Evolutionary conservation across 1,284 basidiomycete species (phyloP).

Genomic region (Neonothopanus nambi): DNA sequence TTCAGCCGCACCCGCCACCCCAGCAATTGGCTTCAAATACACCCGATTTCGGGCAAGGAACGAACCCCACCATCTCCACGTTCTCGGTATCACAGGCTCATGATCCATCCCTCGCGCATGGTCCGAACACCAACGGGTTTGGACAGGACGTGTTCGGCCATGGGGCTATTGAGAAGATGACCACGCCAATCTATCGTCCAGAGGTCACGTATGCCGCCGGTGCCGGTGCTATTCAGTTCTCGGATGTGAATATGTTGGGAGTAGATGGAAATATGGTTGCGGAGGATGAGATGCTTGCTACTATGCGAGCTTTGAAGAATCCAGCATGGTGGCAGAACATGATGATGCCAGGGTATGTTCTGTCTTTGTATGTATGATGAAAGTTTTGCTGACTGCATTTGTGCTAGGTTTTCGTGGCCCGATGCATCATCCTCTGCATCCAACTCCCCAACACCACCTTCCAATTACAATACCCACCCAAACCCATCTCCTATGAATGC

Average conservation of each 20-base stretch:
- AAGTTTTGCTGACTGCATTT: background rate
- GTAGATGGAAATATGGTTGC: constrained; percentile 37
- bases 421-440: constrained; percentile 20
- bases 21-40: constrained; percentile 23
- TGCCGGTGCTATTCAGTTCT: constrained; percentile 41
- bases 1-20: constrained; percentile 46
- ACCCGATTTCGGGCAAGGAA: background rate
- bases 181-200: constrained; percentile 39
- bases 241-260: constrained; percentile 26
- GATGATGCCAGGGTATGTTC: constrained; percentile 78
- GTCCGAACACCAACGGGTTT: constrained; percentile 12
- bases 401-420: constrained; percentile 27
- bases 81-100: constrained; percentile 21
- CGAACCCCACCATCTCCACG: constrained; percentile 18
- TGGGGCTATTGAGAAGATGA: background rate
- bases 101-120: constrained; percentile 17
- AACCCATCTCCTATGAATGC: constrained; percentile 1
- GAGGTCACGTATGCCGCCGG: constrained; percentile 45
- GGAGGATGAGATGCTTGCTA: constrained; percentile 64
- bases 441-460: constrained; percentile 8
- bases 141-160: background rate
- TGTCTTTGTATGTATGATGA: background rate
- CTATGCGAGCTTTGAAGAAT: constrained; percentile 71
- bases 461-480: background rate
- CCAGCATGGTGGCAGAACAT: constrained; percentile 73